phyloP scores from a whole-genome alignment of 2,329 filamentous ascomycete genomes.

The Penicillium janthinellum region DNA sequence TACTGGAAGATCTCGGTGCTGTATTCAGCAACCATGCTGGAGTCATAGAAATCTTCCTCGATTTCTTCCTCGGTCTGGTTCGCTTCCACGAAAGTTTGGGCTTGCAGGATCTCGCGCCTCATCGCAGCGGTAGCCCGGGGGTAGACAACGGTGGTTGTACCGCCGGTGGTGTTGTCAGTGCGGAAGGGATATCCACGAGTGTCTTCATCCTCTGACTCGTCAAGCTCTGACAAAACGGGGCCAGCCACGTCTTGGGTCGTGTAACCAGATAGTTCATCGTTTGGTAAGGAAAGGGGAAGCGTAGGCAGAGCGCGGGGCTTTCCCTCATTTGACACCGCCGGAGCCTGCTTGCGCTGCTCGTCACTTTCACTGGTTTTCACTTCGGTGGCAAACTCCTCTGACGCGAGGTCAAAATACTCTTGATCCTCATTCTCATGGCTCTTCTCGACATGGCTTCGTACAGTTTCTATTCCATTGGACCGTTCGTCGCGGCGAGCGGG shows the following conservation, averaged over 20 bases:
- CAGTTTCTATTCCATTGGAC: constrained; percentile 3
- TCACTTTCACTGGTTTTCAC: background rate
- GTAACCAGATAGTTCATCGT: background rate
- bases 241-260: background rate
- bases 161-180: constrained; percentile 70
- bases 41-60: constrained; percentile 88
- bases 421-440: constrained; percentile 1
- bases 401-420: background rate
- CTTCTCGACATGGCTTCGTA: constrained; percentile 14
- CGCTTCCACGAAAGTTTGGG: constrained; percentile 66
- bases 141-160: constrained; percentile 66
- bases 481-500: constrained; percentile 4
- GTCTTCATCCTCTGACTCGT: constrained; percentile 73
- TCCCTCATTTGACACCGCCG: background rate
- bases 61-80: constrained; percentile 71
- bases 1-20: constrained; percentile 94
- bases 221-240: constrained; percentile 40
- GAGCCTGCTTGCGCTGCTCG: background rate
- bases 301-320: background rate
- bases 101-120: constrained; percentile 70
- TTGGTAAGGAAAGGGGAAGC: background rate
- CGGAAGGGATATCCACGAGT: constrained; percentile 77
- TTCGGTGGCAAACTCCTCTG: background rate
- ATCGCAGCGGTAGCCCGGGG: constrained; percentile 62
- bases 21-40: constrained; percentile 97